These are phyloP conservation scores for Neonectria coccinea DNA, from an alignment of 2,329 filamentous ascomycete species.

Conservation along the genomic window DNA sequence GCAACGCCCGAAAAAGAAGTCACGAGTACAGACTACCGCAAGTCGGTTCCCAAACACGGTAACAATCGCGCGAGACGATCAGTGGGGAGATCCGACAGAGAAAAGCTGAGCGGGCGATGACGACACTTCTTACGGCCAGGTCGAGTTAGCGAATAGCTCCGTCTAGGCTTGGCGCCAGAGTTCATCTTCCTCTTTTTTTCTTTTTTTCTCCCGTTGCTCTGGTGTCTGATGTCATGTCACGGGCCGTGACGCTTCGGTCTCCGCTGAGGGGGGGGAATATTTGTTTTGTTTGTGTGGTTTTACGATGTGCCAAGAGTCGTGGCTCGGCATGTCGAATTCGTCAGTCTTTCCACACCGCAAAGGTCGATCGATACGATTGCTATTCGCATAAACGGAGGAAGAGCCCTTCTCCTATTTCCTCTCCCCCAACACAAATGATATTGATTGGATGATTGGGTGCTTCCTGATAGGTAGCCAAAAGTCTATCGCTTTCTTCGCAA, in stretches of 20 bases:
- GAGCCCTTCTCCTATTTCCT: not conserved
- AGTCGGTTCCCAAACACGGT: not conserved
- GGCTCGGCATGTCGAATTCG: not conserved
- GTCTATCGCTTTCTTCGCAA: not conserved
- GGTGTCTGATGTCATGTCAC: slow-evolving; percentile 4
- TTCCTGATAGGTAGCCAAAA: not conserved
- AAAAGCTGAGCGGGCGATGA: not conserved
- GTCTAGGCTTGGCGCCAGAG: slow-evolving; percentile 1
- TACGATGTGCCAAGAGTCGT: not conserved
- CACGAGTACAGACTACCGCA: too few relatives aligned
- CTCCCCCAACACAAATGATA: not conserved
- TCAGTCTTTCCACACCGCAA: not conserved
- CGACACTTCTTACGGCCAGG: not conserved
- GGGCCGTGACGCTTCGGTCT: not conserved
- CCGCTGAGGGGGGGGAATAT: not conserved
- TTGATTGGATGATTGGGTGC: not conserved
- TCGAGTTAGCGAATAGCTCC: not conserved
- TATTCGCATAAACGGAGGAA: not conserved
- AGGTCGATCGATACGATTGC: not conserved
- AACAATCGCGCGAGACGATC: not conserved
- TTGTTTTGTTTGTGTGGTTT: not conserved
- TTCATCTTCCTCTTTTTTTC: not conserved
- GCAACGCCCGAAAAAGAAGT: not conserved
- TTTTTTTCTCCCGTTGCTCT: not conserved
- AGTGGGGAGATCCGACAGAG: not conserved